A percentile compares a stretch with the other conserved stretches of the same genome.
phyloP scores from a whole-genome alignment of 257 asterid species.

The Oldenlandia corymbosa region DNA sequence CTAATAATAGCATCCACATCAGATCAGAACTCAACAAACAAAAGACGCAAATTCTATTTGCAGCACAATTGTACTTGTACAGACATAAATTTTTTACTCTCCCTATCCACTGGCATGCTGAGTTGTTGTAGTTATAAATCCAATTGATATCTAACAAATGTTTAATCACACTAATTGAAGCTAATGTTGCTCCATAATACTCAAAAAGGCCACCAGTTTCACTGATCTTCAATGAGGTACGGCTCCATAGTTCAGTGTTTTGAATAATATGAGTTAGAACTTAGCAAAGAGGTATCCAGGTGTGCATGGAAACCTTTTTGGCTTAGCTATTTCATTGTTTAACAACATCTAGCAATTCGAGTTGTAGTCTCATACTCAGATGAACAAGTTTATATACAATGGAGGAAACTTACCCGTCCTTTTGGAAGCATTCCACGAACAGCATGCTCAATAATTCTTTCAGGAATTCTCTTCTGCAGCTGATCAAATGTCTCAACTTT shows the following conservation, averaged over 20 bases:
- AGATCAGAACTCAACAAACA: neutral
- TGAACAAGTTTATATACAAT: neutral
- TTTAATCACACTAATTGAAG: neutral
- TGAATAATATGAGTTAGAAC: too few species aligned
- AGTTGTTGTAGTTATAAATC: neutral
- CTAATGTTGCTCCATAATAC: neutral
- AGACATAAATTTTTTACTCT: neutral
- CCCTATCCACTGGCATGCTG: neutral
- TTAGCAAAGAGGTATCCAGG: too few species aligned
- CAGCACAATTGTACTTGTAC: too few species aligned
- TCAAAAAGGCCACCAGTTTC: neutral
- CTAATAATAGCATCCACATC: neutral
- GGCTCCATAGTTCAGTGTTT: neutral
- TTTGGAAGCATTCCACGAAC: conserved; percentile 99
- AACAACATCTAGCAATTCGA: neutral
- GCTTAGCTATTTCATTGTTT: too few species aligned
- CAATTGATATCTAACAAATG: neutral
- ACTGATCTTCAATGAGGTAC: neutral
- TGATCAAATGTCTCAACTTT: conserved; percentile 86
- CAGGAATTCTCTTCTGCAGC: conserved; percentile 87
- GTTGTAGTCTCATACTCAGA: neutral
- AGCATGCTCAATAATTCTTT: conserved; percentile 93
- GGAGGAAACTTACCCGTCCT: conserved; percentile 57
- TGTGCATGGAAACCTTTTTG: too few species aligned
- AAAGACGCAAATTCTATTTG: neutral